phyloP scores from a whole-genome alignment of 306 rosid species.

The Glycine tomentella region DNA sequence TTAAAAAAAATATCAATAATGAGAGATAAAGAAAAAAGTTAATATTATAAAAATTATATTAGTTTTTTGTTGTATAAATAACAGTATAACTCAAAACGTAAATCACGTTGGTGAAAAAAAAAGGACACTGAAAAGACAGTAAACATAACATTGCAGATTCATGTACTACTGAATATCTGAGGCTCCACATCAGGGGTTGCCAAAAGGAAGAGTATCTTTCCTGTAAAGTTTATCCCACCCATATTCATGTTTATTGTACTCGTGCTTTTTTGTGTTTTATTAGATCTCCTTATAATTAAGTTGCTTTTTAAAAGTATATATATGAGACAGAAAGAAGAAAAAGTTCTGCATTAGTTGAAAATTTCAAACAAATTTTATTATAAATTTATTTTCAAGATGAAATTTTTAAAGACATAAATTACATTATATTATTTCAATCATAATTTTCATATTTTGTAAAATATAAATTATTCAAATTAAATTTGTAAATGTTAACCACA shows the following conservation, averaged over 20 bases:
- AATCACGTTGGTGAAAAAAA: neutral
- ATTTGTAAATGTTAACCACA: neutral
- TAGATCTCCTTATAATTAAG: neutral
- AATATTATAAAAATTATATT: neutral
- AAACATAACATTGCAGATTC: slow-evolving; percentile 26
- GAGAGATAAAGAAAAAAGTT: neutral
- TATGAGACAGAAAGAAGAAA: neutral
- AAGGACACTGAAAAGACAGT: slow-evolving; percentile 23
- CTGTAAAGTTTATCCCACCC: neutral
- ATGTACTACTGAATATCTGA: slow-evolving; percentile 3
- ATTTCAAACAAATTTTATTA: neutral
- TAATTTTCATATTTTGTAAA: neutral
- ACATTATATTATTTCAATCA: too few species aligned
- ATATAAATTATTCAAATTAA: neutral
- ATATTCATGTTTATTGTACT: neutral
- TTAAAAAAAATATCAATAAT: neutral
- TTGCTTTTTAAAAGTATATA: neutral
- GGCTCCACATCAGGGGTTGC: neutral
- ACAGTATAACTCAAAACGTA: neutral
- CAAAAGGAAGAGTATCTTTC: neutral
- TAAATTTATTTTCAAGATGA: neutral
- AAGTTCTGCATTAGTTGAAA: slow-evolving; percentile 1
- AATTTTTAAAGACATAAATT: neutral
- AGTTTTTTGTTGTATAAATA: neutral
- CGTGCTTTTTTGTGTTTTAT: neutral